Percentiles rank a stretch among this genome's conserved stretches.
phyloP scores from a whole-genome alignment of 1,139 yeast species.

The Hansenula anomala region DNA sequence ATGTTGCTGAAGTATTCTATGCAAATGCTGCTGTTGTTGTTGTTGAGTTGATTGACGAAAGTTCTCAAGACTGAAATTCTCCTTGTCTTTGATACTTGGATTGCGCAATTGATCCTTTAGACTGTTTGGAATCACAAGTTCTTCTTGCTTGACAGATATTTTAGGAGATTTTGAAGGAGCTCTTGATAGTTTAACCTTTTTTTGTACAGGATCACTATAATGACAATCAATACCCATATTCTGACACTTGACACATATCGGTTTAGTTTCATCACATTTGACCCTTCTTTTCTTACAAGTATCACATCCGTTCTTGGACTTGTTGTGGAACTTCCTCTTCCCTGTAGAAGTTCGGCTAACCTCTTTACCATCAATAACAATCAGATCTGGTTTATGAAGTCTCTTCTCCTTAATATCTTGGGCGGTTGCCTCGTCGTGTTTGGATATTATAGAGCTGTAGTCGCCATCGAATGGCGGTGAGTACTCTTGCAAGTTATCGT shows the following conservation, averaged over 20 bases:
- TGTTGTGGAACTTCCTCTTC: constrained; percentile 71
- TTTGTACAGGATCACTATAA: constrained; percentile 29
- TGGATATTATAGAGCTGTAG: not conserved
- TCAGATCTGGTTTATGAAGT: constrained; percentile 20
- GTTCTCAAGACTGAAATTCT: too few species aligned
- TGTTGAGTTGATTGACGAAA: constrained; percentile 4
- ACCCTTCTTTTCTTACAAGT: constrained; percentile 87
- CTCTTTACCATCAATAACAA: constrained; percentile 24
- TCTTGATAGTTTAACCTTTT: not conserved
- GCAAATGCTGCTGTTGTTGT: constrained; percentile 17
- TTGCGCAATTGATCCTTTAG: not conserved
- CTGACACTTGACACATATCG: constrained; percentile 72
- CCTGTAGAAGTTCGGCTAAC: constrained; percentile 32
- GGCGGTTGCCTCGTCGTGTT: too few species aligned
- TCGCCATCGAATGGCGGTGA: not conserved
- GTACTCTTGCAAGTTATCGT: not conserved
- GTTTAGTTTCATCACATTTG: constrained; percentile 87
- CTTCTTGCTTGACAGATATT: not conserved
- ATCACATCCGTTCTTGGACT: constrained; percentile 82
- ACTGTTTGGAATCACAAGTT: too few species aligned
- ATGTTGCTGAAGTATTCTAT: constrained; percentile 14
- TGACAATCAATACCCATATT: constrained; percentile 76
- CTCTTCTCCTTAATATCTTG: constrained; percentile 13
- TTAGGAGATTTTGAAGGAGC: not conserved
- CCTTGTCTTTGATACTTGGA: not conserved